Evolutionary conservation across 345 rosid species (phyloP).

Genomic region (Adansonia digitata): DNA sequence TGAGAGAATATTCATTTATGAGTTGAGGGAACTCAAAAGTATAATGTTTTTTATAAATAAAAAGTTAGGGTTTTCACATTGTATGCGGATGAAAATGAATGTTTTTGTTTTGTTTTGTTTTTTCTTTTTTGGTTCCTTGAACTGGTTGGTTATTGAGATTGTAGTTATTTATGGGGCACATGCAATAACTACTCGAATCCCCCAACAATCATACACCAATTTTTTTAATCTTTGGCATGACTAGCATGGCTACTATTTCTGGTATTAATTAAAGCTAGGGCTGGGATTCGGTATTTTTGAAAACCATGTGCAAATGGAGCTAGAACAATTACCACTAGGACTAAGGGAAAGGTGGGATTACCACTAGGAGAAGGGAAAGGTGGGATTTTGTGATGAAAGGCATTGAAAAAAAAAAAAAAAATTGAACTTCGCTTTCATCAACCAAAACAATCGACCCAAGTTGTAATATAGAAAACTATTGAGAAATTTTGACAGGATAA

Average conservation of each 20-base stretch:
- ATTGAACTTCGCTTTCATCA: too few species aligned
- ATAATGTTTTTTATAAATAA: background rate
- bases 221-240: background rate
- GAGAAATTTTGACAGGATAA: too few species aligned
- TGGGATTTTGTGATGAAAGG: background rate
- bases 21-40: background rate
- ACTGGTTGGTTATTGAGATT: constrained; percentile 26
- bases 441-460: too few species aligned
- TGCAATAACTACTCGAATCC: constrained; percentile 16
- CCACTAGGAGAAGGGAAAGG: constrained; percentile 7
- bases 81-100: constrained; percentile 18
- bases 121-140: too few species aligned
- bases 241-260: background rate
- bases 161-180: constrained; percentile 23
- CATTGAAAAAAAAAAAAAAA: too few species aligned
- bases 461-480: too few species aligned
- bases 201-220: background rate
- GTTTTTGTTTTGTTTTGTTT: constrained; percentile 3
- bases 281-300: background rate
- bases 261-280: background rate
- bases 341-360: too few species aligned
- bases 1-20: background rate
- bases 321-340: background rate
- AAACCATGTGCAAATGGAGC: background rate
- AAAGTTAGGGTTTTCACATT: background rate